A percentile compares a stretch with the other conserved stretches of the same genome.
These are phyloP conservation scores for Cladosporium sp. DNA, from an alignment of 2,329 filamentous ascomycete species.

Conservation along the genomic window DNA sequence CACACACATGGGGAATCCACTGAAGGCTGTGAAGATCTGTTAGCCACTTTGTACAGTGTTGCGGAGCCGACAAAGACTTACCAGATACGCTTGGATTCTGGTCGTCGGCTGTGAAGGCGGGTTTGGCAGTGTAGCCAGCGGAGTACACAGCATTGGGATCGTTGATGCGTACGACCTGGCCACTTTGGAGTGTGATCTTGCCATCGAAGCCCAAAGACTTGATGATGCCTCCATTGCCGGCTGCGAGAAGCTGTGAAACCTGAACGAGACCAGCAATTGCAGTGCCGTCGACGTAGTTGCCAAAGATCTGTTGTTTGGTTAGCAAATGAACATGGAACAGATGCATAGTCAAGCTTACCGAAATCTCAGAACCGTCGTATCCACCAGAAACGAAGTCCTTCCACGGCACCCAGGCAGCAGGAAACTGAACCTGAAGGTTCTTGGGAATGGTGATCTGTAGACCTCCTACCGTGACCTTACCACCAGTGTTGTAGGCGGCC, in stretches of 20 bases:
- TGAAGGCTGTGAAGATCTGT: conserved; percentile 40
- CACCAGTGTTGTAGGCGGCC: conserved; percentile 47
- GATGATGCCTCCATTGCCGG: conserved; percentile 10
- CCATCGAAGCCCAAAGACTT: conserved; percentile 20
- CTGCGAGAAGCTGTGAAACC: conserved; percentile 40
- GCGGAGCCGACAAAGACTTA: neutral
- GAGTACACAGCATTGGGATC: conserved; percentile 30
- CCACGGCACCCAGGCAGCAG: conserved; percentile 50
- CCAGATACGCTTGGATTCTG: conserved; percentile 49
- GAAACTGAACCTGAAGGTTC: conserved; percentile 55
- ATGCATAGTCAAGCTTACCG: conserved; percentile 24
- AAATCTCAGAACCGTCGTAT: conserved; percentile 31
- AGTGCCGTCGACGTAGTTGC: conserved; percentile 42
- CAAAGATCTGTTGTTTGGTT: conserved; percentile 34
- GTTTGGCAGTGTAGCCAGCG: conserved; percentile 38
- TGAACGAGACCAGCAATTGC: conserved; percentile 44
- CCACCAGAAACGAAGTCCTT: conserved; percentile 33
- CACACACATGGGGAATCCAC: conserved; percentile 57
- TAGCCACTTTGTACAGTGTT: neutral
- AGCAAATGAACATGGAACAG: neutral
- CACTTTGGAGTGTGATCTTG: conserved; percentile 18
- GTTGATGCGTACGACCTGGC: conserved; percentile 27
- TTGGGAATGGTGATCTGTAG: conserved; percentile 51
- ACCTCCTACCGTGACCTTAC: conserved; percentile 49
- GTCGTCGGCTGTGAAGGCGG: conserved; percentile 53